Conservation (phyloP, 495 filamentous ascomycete species). For the Podospora didyma region DNA sequence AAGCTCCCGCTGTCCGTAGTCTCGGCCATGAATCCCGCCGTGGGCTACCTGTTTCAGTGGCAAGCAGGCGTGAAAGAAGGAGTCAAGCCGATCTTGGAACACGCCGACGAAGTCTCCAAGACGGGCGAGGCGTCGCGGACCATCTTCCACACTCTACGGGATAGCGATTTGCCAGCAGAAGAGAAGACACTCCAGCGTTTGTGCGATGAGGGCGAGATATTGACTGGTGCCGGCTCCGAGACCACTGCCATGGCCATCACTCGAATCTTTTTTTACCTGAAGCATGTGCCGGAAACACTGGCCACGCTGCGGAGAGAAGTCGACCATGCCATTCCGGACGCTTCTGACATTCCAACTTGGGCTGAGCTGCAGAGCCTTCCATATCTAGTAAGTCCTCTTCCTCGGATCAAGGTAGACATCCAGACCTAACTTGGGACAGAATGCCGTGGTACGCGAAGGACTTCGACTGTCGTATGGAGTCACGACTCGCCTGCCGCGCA, state of each 20-base stretch:
- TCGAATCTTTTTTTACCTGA: conserved; percentile 37
- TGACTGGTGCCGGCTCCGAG: conserved; percentile 42
- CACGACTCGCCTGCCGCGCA: conserved; percentile 35
- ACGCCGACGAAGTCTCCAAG: background rate
- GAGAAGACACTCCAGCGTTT: conserved; percentile 33
- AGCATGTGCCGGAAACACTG: conserved; percentile 22
- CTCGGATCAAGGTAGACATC: background rate
- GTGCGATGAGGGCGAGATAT: conserved; percentile 34
- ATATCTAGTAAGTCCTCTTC: conserved; percentile 34
- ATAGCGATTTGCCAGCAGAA: conserved; percentile 35
- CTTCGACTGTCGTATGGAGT: conserved; percentile 44
- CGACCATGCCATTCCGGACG: conserved; percentile 23
- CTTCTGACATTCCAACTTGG: conserved; percentile 25
- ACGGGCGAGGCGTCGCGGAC: conserved; percentile 8
- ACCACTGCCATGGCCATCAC: conserved; percentile 34
- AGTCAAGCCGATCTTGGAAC: conserved; percentile 9
- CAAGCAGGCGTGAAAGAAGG: background rate
- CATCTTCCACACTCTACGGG: conserved; percentile 37
- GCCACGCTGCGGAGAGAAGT: conserved; percentile 30
- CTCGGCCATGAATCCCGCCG: conserved; percentile 6
- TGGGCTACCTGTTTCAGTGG: conserved; percentile 7
- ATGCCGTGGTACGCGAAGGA: conserved; percentile 43
- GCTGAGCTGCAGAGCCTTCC: conserved; percentile 47
- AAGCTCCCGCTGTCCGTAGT: conserved; percentile 10
- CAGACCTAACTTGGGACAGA: conserved; percentile 16